phyloP scores from a whole-genome alignment of 306 rosid species.

The Hylodesmum podocarpum region DNA sequence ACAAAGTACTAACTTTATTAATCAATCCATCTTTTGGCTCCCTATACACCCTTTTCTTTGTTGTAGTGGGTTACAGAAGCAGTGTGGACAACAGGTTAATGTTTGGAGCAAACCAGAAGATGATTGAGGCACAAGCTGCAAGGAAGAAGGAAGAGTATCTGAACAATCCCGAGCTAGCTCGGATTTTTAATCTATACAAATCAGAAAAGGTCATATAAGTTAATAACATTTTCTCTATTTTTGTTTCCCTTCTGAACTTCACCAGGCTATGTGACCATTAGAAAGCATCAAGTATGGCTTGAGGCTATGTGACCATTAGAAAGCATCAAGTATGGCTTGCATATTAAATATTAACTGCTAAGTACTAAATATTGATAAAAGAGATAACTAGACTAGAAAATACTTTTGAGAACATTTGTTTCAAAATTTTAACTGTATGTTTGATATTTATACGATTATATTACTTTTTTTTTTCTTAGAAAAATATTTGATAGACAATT shows the following conservation, averaged over 20 bases:
- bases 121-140: conserved; percentile 41
- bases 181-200: conserved; percentile 45
- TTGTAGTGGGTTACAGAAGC: conserved; percentile 66
- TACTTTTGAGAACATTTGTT: background rate
- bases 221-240: background rate
- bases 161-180: conserved; percentile 36
- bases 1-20: background rate
- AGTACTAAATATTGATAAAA: background rate
- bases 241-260: background rate
- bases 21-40: background rate
- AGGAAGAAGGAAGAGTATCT: conserved; percentile 45
- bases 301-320: background rate
- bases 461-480: too few relatives aligned
- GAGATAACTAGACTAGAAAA: background rate
- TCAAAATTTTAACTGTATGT: background rate
- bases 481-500: too few relatives aligned
- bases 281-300: background rate
- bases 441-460: background rate
- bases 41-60: background rate
- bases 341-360: background rate
- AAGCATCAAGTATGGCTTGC: background rate
- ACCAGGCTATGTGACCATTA: background rate
- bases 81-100: conserved; percentile 47
- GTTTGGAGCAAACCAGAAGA: conserved; percentile 49
- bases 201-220: conserved; percentile 42